A percentile compares a stretch with the other conserved stretches of the same genome.
These are phyloP conservation scores for Boechera divaricarpa DNA, from an alignment of 345 rosid genomes.

Conservation along the genomic window DNA sequence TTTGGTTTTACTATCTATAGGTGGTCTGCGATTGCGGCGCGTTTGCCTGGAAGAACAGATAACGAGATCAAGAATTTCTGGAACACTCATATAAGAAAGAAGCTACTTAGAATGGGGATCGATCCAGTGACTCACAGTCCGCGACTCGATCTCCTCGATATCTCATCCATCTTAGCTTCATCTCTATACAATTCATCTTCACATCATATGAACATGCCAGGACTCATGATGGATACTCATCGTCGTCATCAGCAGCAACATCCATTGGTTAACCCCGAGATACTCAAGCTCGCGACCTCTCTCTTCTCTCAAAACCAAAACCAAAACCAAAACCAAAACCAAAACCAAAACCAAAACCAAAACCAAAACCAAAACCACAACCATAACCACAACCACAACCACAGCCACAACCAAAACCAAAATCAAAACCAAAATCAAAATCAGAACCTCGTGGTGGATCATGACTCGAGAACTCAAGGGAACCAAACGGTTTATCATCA, in stretches of 20 bases:
- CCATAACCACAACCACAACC: slow-evolving; percentile 28
- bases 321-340: slow-evolving; percentile 37
- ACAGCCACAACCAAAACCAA: neutral
- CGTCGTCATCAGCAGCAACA: slow-evolving; percentile 35
- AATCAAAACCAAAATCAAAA: slow-evolving; percentile 34
- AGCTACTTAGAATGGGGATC: slow-evolving; percentile 81
- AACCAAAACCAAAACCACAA: slow-evolving; percentile 43
- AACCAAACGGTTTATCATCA: slow-evolving; percentile 17
- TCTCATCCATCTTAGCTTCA: slow-evolving; percentile 62
- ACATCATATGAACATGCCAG: slow-evolving; percentile 54
- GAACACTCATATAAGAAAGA: slow-evolving; percentile 84
- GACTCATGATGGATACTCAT: slow-evolving; percentile 54
- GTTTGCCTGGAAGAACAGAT: slow-evolving; percentile 86
- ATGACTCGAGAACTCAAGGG: slow-evolving; percentile 1
- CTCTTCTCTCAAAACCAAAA: slow-evolving; percentile 42
- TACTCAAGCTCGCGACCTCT: slow-evolving; percentile 45
- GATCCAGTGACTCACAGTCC: slow-evolving; percentile 88
- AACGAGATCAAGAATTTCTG: slow-evolving; percentile 84
- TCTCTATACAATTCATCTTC: slow-evolving; percentile 54
- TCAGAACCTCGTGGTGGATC: slow-evolving; percentile 32
- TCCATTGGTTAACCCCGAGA: slow-evolving; percentile 42
- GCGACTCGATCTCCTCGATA: slow-evolving; percentile 71
- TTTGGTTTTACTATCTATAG: slow-evolving; percentile 39
- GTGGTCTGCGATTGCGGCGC: slow-evolving; percentile 86
- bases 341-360: slow-evolving; percentile 40